These are phyloP conservation scores for Lolium rigidum DNA, from an alignment of 176 grass and related monocot species.

Conservation along the genomic window DNA sequence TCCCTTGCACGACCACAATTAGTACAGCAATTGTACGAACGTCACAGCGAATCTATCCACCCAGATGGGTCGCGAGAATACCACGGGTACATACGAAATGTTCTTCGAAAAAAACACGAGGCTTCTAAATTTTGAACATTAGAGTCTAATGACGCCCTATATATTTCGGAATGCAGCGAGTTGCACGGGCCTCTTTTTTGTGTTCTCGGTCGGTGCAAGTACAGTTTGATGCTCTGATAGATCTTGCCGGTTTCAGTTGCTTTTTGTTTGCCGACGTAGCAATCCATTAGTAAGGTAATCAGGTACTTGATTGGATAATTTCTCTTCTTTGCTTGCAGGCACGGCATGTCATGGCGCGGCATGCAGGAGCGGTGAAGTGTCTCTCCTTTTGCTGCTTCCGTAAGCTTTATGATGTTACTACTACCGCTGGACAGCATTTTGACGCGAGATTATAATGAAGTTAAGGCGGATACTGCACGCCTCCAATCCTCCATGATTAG, in stretches of 20 bases:
- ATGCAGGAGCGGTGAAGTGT: slow-evolving; percentile 7
- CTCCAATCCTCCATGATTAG: too few relatives aligned
- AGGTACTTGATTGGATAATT: background rate
- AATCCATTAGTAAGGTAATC: background rate
- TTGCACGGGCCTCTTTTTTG: too few relatives aligned
- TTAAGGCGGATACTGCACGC: slow-evolving; percentile 20
- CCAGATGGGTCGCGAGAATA: background rate
- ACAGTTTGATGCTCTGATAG: background rate
- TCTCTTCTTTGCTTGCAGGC: slow-evolving; percentile 34
- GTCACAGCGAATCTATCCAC: too few relatives aligned
- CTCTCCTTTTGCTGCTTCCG: background rate
- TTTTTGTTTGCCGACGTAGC: background rate
- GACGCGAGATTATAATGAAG: slow-evolving; percentile 26
- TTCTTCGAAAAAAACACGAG: too few relatives aligned
- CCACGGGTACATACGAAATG: background rate
- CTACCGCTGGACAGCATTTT: slow-evolving; percentile 27
- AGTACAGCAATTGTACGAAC: too few relatives aligned
- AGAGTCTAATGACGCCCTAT: background rate
- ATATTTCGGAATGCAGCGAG: background rate
- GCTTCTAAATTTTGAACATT: background rate
- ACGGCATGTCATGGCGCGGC: background rate
- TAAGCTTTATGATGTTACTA: background rate
- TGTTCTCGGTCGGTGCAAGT: background rate
- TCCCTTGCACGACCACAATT: too few relatives aligned
- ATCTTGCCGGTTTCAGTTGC: background rate